Conservation (phyloP, 192 early-diverging fungal species). For the Backusella tuberculispora region DNA sequence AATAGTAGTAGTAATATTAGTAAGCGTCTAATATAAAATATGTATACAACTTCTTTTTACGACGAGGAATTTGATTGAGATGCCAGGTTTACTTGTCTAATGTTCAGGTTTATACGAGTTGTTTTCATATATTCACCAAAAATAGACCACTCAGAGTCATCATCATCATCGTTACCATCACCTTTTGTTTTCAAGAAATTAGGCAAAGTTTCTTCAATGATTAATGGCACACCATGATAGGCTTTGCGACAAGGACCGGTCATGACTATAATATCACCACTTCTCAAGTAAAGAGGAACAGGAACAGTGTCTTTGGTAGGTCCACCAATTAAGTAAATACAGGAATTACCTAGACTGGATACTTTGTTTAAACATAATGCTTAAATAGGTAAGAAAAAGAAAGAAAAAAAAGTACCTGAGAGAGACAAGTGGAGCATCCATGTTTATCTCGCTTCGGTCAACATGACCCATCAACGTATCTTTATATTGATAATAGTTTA, state of each 20-base stretch:
- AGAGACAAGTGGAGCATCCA: constrained; percentile 83
- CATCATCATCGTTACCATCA: constrained; percentile 18
- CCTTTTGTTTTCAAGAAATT: constrained; percentile 46
- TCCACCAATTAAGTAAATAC: constrained; percentile 85
- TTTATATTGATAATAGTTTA: constrained; percentile 88
- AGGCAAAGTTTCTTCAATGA: constrained; percentile 77
- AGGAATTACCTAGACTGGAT: constrained; percentile 68
- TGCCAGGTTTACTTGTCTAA: constrained; percentile 71
- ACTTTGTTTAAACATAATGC: neutral
- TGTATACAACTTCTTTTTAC: too few relatives aligned
- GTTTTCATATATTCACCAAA: constrained; percentile 70
- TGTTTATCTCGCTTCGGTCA: constrained; percentile 87
- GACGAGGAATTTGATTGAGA: neutral
- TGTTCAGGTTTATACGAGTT: constrained; percentile 88
- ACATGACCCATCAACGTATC: constrained; percentile 91
- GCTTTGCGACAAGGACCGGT: constrained; percentile 71
- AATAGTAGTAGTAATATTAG: too few relatives aligned
- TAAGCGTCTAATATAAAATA: too few relatives aligned
- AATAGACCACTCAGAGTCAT: constrained; percentile 65
- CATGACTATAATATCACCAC: constrained; percentile 92
- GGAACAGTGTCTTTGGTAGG: constrained; percentile 69
- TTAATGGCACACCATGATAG: constrained; percentile 88
- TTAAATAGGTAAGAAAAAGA: neutral
- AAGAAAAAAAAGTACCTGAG: constrained; percentile 53
- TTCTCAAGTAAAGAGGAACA: constrained; percentile 72